Percentiles rank a stretch among this genome's conserved stretches.
Evolutionary conservation across 257 asterid species (phyloP).

Genomic region (Scutellaria galericulata): DNA sequence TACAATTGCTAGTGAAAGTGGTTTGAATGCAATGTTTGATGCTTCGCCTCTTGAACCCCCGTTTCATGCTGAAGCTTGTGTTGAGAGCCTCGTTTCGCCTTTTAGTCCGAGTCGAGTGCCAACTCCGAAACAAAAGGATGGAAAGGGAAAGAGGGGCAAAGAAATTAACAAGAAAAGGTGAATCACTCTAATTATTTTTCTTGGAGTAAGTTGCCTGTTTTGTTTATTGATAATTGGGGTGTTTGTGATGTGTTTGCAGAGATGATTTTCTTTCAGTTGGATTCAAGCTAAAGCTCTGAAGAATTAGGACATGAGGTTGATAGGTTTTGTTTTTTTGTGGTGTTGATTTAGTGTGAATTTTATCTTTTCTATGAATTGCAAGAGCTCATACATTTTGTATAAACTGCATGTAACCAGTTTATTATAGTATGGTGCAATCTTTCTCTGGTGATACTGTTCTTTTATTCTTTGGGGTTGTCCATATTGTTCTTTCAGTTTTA

Average conservation of each 20-base stretch:
- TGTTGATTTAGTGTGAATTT: background rate
- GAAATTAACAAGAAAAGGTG: slow-evolving; percentile 40
- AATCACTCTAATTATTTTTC: background rate
- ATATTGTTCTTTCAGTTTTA: no score
- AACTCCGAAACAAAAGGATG: slow-evolving; percentile 10
- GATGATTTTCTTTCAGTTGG: slow-evolving; percentile 37
- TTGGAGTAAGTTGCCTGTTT: background rate
- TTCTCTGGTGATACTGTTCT: no score
- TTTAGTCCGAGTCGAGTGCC: slow-evolving; percentile 15
- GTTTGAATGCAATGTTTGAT: slow-evolving; percentile 15
- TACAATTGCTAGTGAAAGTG: slow-evolving; percentile 26
- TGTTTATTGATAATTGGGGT: background rate
- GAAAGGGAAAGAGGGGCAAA: slow-evolving; percentile 19
- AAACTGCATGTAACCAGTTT: no score
- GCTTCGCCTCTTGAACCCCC: slow-evolving; percentile 7
- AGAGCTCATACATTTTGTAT: no score
- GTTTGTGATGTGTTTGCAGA: slow-evolving; percentile 6
- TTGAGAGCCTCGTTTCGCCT: slow-evolving; percentile 46
- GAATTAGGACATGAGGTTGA: background rate
- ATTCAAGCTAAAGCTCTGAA: slow-evolving; percentile 37
- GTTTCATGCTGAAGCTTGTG: slow-evolving; percentile 43
- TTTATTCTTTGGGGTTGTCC: no score
- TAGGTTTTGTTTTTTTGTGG: background rate
- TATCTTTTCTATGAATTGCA: no score
- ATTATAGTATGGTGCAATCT: no score